Evolutionary conservation across 2,329 filamentous ascomycete species (phyloP).

Genomic region (Berkeleyomyces basicola): DNA sequence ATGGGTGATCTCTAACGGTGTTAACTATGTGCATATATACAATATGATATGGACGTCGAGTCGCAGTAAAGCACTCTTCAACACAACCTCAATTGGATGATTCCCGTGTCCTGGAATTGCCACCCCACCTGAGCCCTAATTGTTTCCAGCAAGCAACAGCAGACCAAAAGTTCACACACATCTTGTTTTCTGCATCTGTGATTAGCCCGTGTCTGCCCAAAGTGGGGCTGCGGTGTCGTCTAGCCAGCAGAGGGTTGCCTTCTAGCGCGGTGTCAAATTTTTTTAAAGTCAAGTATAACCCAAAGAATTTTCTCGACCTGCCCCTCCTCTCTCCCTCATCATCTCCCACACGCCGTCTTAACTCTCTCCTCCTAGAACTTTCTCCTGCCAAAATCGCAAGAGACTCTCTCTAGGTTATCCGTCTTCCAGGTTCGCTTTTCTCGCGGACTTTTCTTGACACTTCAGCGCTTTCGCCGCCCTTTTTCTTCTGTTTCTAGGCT

Average conservation of each 20-base stretch:
- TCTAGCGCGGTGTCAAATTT: not conserved
- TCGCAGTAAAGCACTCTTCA: not conserved
- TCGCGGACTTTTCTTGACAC: constrained; percentile 21
- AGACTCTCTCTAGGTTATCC: constrained; percentile 28
- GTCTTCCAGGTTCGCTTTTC: constrained; percentile 8
- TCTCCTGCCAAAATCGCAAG: constrained; percentile 31
- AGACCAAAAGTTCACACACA: constrained; percentile 14
- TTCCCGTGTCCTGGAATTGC: constrained; percentile 1
- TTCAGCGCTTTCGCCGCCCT: constrained; percentile 23
- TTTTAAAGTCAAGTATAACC: constrained; percentile 5
- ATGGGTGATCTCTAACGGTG: too few relatives aligned
- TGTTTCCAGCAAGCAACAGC: not conserved
- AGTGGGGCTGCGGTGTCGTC: constrained; percentile 4
- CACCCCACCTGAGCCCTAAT: constrained; percentile 14
- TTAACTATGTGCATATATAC: too few relatives aligned
- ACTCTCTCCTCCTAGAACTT: constrained; percentile 25
- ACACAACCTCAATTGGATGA: not conserved
- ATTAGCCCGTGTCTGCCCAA: constrained; percentile 8
- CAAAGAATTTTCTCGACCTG: constrained; percentile 8
- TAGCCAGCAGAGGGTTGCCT: not conserved
- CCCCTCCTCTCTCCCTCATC: constrained; percentile 6
- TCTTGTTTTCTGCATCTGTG: constrained; percentile 4
- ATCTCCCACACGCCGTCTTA: constrained; percentile 4
- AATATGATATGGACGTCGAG: not conserved
- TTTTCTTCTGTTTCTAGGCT: constrained; percentile 40